Percentiles rank a stretch among this genome's conserved stretches.
These are phyloP conservation scores for Leptodontidium sp. DNA, from an alignment of 2,329 filamentous ascomycete species.

Conservation along the genomic window DNA sequence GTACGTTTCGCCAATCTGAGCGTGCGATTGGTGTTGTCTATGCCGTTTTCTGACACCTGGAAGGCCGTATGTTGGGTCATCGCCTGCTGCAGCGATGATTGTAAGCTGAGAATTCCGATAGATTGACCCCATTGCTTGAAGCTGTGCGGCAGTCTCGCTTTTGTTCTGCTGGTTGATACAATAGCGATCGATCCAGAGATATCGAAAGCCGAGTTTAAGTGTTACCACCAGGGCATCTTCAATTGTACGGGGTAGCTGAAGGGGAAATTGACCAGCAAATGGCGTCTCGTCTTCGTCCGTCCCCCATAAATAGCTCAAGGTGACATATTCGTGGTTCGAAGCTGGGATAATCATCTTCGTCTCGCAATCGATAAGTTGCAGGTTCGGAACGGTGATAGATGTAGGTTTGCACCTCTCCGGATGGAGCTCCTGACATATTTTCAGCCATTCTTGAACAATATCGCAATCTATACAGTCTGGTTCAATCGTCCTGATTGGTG, in stretches of 20 bases:
- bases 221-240: constrained; percentile 19
- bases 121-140: constrained; percentile 17
- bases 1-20: not conserved
- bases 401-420: not conserved
- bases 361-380: too few relatives aligned
- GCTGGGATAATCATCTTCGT: not conserved
- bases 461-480: not conserved
- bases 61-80: constrained; percentile 13
- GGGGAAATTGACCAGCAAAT: not conserved
- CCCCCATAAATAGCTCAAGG: constrained; percentile 21
- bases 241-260: constrained; percentile 10
- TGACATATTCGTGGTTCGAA: constrained; percentile 5
- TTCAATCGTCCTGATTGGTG: not conserved
- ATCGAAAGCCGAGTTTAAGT: constrained; percentile 14
- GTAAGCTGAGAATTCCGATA: constrained; percentile 17
- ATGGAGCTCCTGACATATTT: constrained; percentile 3
- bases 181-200: constrained; percentile 24
- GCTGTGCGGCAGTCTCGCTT: constrained; percentile 5
- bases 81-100: constrained; percentile 20
- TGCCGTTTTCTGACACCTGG: constrained; percentile 5
- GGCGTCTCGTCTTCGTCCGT: not conserved
- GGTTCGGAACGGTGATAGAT: too few relatives aligned
- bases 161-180: constrained; percentile 21
- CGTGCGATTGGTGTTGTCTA: not conserved
- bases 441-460: not conserved